phyloP scores from a whole-genome alignment of 2,329 filamentous ascomycete species.

The Sporothrix luriei region DNA sequence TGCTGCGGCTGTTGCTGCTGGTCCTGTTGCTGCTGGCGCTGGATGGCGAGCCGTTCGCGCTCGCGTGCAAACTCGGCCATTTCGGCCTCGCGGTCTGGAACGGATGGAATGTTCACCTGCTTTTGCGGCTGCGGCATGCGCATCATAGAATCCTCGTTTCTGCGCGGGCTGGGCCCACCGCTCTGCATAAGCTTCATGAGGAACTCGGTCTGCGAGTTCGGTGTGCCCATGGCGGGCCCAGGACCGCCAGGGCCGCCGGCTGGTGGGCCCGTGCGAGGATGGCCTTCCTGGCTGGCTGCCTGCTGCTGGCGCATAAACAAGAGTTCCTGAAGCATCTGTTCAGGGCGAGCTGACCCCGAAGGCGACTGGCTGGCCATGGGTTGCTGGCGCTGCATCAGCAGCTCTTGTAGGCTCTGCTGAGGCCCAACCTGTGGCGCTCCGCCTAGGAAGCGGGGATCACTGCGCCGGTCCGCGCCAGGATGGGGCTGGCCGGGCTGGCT shows the following conservation, averaged over 20 bases:
- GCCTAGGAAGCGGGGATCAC: conserved; percentile 47
- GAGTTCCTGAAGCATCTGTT: conserved; percentile 64
- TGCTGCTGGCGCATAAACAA: conserved; percentile 61
- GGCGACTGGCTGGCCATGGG: conserved; percentile 24
- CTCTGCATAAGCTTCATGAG: conserved; percentile 79
- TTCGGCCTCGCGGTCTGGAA: conserved; percentile 55
- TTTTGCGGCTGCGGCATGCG: conserved; percentile 57
- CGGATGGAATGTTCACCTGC: conserved; percentile 51
- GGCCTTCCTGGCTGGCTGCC: conserved; percentile 52
- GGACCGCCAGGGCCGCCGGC: background rate
- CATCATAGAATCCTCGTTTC: conserved; percentile 57
- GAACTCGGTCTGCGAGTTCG: conserved; percentile 75
- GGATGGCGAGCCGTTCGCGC: conserved; percentile 26
- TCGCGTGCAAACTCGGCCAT: conserved; percentile 44
- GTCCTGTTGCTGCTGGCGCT: conserved; percentile 45
- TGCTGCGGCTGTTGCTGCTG: conserved; percentile 15
- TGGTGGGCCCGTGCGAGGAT: conserved; percentile 39
- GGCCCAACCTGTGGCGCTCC: conserved; percentile 41
- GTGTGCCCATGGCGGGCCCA: conserved; percentile 35
- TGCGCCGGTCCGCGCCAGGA: conserved; percentile 46
- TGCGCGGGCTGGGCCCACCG: conserved; percentile 48
- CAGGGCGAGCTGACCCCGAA: conserved; percentile 11
- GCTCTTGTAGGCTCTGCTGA: conserved; percentile 63
- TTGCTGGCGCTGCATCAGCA: conserved; percentile 62
- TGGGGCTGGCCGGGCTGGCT: background rate